A percentile compares a stretch with the other conserved stretches of the same genome.
phyloP scores from a whole-genome alignment of 768 basidiomycete genomes.

The Lactifluus subvellereus region DNA sequence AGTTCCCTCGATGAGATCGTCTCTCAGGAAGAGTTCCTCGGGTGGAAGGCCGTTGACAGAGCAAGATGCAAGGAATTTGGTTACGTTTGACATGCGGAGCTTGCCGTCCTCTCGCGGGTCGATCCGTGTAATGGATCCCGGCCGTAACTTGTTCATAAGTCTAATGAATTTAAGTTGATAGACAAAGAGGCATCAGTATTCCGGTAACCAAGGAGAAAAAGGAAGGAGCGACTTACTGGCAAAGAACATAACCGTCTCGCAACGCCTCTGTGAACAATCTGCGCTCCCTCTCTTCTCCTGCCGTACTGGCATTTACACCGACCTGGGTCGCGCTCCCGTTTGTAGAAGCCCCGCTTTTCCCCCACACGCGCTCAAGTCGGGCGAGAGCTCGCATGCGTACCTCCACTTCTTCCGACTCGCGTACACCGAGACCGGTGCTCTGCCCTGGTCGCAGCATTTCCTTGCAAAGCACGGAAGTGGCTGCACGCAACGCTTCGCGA shows the following conservation, averaged over 20 bases:
- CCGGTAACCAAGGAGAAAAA: slow-evolving; percentile 13
- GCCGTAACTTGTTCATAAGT: slow-evolving; percentile 72
- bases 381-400: slow-evolving; percentile 51
- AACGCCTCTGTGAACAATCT: slow-evolving; percentile 68
- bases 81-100: slow-evolving; percentile 61
- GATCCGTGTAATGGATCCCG: slow-evolving; percentile 52
- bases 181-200: slow-evolving; percentile 16
- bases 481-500: slow-evolving; percentile 62
- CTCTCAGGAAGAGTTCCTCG: slow-evolving; percentile 60
- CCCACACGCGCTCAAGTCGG: slow-evolving; percentile 73
- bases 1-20: slow-evolving; percentile 59
- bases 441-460: slow-evolving; percentile 61
- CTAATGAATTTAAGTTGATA: slow-evolving; percentile 37
- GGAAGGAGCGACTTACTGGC: slow-evolving; percentile 60
- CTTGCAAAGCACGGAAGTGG: slow-evolving; percentile 57
- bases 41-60: slow-evolving; percentile 56
- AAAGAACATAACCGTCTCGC: slow-evolving; percentile 80
- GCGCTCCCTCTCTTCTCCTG: slow-evolving; percentile 72
- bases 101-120: slow-evolving; percentile 64
- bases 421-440: slow-evolving; percentile 43
- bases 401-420: slow-evolving; percentile 76
- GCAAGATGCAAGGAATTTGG: slow-evolving; percentile 73
- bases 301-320: slow-evolving; percentile 38
- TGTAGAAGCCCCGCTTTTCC: slow-evolving; percentile 46
- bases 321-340: slow-evolving; percentile 39